These are phyloP conservation scores for Sugiyamaella qingdaonensis DNA, from an alignment of 805 yeast species.

Conservation along the genomic window DNA sequence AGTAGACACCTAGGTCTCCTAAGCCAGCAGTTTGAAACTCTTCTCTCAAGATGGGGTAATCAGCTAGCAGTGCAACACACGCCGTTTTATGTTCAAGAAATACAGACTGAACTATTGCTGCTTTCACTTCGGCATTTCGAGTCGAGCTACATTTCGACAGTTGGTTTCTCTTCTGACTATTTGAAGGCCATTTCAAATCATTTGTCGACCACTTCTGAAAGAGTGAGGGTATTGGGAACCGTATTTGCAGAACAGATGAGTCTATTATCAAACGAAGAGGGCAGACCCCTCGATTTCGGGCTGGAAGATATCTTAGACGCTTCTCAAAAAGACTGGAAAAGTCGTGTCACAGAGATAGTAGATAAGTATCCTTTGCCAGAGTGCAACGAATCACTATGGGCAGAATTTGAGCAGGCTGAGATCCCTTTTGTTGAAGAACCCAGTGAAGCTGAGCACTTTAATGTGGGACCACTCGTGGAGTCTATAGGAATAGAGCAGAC, in stretches of 20 bases:
- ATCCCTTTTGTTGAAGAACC: neutral
- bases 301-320: slow-evolving; percentile 14
- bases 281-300: slow-evolving; percentile 28
- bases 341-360: neutral
- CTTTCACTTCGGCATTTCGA: slow-evolving; percentile 21
- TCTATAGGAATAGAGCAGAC: neutral
- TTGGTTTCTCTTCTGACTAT: slow-evolving; percentile 18
- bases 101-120: slow-evolving; percentile 46
- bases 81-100: slow-evolving; percentile 43
- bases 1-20: neutral
- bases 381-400: neutral
- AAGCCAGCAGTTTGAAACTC: slow-evolving; percentile 1
- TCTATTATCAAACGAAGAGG: slow-evolving; percentile 21
- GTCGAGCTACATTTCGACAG: neutral
- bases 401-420: neutral
- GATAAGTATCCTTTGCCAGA: neutral
- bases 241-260: slow-evolving; percentile 22
- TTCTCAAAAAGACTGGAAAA: slow-evolving; percentile 12
- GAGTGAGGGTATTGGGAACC: slow-evolving; percentile 23
- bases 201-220: slow-evolving; percentile 14
- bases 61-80: slow-evolving; percentile 36
- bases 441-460: neutral
- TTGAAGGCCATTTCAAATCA: slow-evolving; percentile 21
- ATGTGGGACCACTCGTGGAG: neutral
- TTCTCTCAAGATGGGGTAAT: slow-evolving; percentile 38